Conservation (phyloP, 169 alveolate genomes). For the Plasmodium coatneyi region DNA sequence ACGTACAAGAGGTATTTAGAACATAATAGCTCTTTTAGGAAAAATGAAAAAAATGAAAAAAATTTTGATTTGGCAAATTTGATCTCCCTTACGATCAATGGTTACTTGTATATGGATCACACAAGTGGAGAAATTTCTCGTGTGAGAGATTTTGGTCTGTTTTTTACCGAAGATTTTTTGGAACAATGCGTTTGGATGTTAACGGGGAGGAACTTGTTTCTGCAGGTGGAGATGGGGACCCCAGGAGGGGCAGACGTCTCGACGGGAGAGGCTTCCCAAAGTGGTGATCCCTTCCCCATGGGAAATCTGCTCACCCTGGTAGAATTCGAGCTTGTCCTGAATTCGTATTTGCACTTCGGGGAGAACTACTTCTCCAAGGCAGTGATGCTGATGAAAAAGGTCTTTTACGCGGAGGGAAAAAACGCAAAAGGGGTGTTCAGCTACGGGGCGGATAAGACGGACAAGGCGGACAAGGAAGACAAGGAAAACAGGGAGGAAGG, state of each 20-base stretch:
- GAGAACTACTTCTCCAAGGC: conserved; percentile 18
- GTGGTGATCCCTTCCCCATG: not conserved
- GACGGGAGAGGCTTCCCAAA: not conserved
- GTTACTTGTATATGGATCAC: conserved; percentile 30
- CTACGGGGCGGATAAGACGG: not conserved
- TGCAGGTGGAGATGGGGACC: conserved; percentile 49
- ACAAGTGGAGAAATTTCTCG: not conserved
- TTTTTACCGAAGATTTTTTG: conserved; percentile 27
- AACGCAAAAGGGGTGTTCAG: not conserved
- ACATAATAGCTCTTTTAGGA: not conserved
- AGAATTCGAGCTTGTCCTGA: conserved; percentile 21
- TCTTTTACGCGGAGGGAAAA: conserved; percentile 3
- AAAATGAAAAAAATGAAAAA: not conserved
- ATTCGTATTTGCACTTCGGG: conserved; percentile 30
- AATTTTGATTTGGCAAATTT: not conserved
- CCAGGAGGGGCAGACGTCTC: not conserved
- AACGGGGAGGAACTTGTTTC: conserved; percentile 20
- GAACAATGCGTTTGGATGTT: conserved; percentile 17
- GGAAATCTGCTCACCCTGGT: conserved; percentile 20
- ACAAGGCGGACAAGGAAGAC: not conserved
- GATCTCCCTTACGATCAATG: conserved; percentile 28
- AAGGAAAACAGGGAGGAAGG: not conserved
- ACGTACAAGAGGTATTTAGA: conserved; percentile 11
- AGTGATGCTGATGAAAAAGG: conserved; percentile 2
- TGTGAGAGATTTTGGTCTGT: conserved; percentile 39